Percentiles rank a stretch among this genome's conserved stretches.
Conservation (phyloP, 495 filamentous ascomycete genomes). For the Tuber melanosporum region DNA sequence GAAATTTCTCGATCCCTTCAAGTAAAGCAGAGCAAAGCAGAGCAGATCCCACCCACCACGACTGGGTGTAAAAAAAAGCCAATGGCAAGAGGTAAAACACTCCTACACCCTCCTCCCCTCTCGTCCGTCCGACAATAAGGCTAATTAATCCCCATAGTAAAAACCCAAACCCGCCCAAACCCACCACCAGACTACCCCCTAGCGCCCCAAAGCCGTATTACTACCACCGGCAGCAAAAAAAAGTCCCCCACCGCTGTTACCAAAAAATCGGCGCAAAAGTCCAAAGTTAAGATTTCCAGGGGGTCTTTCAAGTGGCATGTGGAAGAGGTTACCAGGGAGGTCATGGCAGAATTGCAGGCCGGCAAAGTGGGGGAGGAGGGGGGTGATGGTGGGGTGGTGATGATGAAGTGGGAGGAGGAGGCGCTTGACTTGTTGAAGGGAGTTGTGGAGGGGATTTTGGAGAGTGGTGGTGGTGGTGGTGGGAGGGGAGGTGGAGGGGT, state of each 20-base stretch:
- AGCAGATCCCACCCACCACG: not conserved
- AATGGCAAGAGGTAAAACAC: not conserved
- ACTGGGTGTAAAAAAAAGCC: not conserved
- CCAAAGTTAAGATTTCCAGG: not conserved
- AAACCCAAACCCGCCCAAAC: not conserved
- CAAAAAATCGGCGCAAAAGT: not conserved
- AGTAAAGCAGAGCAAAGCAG: not conserved
- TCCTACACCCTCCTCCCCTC: not conserved
- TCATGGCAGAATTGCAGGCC: not conserved
- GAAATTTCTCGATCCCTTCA: not conserved
- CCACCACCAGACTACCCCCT: not conserved
- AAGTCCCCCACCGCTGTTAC: not conserved
- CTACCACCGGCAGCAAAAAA: not conserved
- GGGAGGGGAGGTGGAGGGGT: not conserved
- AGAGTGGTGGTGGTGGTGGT: not conserved
- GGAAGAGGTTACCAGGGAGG: not conserved
- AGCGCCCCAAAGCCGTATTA: not conserved
- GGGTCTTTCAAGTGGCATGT: not conserved
- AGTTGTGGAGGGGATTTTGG: not conserved
- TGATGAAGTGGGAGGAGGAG: not conserved
- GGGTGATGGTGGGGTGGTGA: not conserved
- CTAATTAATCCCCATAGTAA: not conserved
- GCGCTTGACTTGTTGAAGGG: not conserved
- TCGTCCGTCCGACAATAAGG: not conserved
- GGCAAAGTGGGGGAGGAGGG: not conserved